Evolutionary conservation across 495 filamentous ascomycete genomes (phyloP).

Genomic region (Hapsidospora chrysogenum): DNA sequence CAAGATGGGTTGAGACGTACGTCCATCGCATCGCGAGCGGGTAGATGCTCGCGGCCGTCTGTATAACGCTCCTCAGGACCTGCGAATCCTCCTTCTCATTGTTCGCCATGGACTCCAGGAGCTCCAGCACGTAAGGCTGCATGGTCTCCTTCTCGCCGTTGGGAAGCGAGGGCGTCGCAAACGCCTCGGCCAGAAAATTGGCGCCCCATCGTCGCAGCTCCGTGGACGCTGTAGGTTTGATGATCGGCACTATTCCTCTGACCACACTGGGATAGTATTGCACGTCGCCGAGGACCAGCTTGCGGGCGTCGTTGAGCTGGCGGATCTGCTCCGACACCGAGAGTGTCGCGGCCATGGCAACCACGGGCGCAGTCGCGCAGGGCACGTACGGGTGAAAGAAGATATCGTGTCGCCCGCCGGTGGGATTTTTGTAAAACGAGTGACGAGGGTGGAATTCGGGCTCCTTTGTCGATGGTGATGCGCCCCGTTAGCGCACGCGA

Average conservation of each 20-base stretch:
- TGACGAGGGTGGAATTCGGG: not conserved
- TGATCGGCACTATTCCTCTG: slow-evolving; percentile 75
- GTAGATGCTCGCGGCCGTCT: slow-evolving; percentile 79
- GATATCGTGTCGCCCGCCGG: no score
- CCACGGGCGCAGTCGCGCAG: no score
- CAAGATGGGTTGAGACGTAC: slow-evolving; percentile 39
- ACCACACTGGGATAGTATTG: slow-evolving; percentile 79
- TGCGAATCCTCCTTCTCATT: slow-evolving; percentile 53
- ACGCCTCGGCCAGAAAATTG: slow-evolving; percentile 91
- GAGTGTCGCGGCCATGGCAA: slow-evolving; percentile 28
- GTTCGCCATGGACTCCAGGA: slow-evolving; percentile 55
- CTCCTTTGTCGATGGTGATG: not conserved
- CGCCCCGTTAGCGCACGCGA: not conserved
- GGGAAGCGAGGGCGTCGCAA: slow-evolving; percentile 66
- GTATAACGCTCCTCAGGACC: slow-evolving; percentile 67
- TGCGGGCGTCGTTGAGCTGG: slow-evolving; percentile 75
- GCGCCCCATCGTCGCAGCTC: slow-evolving; percentile 90
- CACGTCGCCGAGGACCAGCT: slow-evolving; percentile 68
- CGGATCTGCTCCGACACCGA: slow-evolving; percentile 56
- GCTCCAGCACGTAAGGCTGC: slow-evolving; percentile 53
- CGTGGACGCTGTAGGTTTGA: slow-evolving; percentile 52
- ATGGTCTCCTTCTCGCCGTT: slow-evolving; percentile 60
- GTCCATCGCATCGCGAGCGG: slow-evolving; percentile 80
- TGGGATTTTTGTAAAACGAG: no score
- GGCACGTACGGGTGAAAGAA: no score